Base-by-base conservation (phyloP, 2,329 filamentous ascomycete species). In the Colletotrichum aenigma region DNA sequence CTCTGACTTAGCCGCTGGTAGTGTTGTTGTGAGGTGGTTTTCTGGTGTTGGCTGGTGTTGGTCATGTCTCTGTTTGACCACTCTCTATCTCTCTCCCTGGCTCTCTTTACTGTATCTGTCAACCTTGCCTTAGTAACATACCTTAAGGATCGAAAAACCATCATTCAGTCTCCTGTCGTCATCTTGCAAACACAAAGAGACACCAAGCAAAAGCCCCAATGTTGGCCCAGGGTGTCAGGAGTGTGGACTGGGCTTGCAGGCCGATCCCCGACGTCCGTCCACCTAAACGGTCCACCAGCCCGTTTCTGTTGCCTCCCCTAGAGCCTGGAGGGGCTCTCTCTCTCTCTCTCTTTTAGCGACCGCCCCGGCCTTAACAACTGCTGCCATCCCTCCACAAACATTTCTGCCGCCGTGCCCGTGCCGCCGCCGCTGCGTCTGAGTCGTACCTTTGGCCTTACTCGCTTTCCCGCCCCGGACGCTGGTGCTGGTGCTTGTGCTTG, bases 381-480 rank as follows among this genome's bases (percentile, higher is more conserved):
- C 71, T 68, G 71, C 66, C 68, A 62, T 71, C 61, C 67, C 67
- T 71, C 68, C 55, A 43, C 55, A 61, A 61, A 67, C 73, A 72
- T 28, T 67, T 56, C 66, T 48, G 38, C 66, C 24, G 70, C 56
- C 36, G 61, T 64, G 43, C 43, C 43, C n/a, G 48, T 67, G 65
- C 66, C 38, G 28, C 65, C 65, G 71, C 34, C 18, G n/a, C 67
- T 71, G 71, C 21, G 16, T 30, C 66, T 74, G 71, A 74, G 66
- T 74, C 66, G 71, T 74, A 52, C 58, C 32, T n/a, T 32, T 70
- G 30, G 28, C 71, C 67, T 70, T 69, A 74, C 71, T 74, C 71
- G 66, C 69, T 75, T 13, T 67, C 55, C 43, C 69, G 36, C 43
- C 62, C 55, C 55, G 38, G 18, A 28, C 52, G 28, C 32, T 16